phyloP scores from a whole-genome alignment of 768 basidiomycete species.

The Pisolithus albus region DNA sequence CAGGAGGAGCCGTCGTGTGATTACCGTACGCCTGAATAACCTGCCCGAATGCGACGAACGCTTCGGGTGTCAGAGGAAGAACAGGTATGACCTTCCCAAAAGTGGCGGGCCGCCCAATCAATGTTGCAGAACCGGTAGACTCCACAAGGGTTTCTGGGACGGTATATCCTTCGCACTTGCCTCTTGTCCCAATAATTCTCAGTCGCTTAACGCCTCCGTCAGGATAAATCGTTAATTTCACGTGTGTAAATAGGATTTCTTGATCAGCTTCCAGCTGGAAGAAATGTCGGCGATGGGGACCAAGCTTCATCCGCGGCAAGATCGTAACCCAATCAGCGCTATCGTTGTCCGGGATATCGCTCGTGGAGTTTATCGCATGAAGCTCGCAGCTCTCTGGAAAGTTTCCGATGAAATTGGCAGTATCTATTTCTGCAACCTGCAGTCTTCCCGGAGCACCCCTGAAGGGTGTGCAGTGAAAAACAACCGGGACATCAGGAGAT shows the following conservation, averaged over 20 bases:
- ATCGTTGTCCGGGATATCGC: slow-evolving; percentile 33
- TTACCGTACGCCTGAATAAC: slow-evolving; percentile 86
- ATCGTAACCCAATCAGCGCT: slow-evolving; percentile 60
- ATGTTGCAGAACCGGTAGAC: slow-evolving; percentile 1
- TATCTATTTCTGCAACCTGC: slow-evolving; percentile 84
- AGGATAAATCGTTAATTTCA: slow-evolving; percentile 84
- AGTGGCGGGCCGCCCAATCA: not conserved
- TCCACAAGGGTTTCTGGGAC: not conserved
- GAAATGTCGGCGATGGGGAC: slow-evolving; percentile 84
- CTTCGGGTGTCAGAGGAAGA: slow-evolving; percentile 73
- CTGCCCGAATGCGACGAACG: slow-evolving; percentile 82
- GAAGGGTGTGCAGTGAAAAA: not conserved
- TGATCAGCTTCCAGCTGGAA: slow-evolving; percentile 72
- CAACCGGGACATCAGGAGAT: not conserved
- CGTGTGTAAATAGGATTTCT: slow-evolving; percentile 64
- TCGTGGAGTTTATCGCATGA: slow-evolving; percentile 42
- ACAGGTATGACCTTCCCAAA: slow-evolving; percentile 38
- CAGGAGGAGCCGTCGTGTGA: slow-evolving; percentile 57
- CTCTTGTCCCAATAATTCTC: slow-evolving; percentile 66
- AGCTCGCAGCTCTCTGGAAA: slow-evolving; percentile 86
- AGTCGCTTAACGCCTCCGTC: slow-evolving; percentile 95
- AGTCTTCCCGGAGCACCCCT: slow-evolving; percentile 73
- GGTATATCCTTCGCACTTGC: slow-evolving; percentile 16
- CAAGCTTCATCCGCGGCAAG: slow-evolving; percentile 71
- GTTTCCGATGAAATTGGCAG: slow-evolving; percentile 93